Conservation (phyloP, 345 rosid species). For the Anastatica hierochuntica region DNA sequence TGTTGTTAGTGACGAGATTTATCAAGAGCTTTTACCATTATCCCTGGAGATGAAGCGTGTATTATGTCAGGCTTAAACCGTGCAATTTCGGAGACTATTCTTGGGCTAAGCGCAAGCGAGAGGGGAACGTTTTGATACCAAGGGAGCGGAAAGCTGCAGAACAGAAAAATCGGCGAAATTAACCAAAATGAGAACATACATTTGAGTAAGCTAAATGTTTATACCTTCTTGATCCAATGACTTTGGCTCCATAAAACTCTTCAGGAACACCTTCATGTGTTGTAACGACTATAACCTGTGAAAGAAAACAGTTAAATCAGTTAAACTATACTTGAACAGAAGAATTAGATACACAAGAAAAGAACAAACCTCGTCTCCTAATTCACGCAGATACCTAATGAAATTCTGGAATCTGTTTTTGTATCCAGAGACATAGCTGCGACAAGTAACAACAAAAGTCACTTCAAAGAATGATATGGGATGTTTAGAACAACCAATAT, state of each 20-base stretch:
- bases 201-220: background rate
- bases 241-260: slow-evolving; percentile 91
- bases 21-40: slow-evolving; percentile 47
- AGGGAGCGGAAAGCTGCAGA: slow-evolving; percentile 84
- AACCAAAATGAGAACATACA: background rate
- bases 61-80: slow-evolving; percentile 97
- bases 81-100: slow-evolving; percentile 94
- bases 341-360: background rate
- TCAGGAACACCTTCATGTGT: slow-evolving; percentile 97
- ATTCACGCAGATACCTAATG: slow-evolving; percentile 80
- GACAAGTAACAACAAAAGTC: slow-evolving; percentile 16
- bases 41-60: slow-evolving; percentile 96
- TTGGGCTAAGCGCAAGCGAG: slow-evolving; percentile 92
- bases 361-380: slow-evolving; percentile 86
- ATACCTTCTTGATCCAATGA: slow-evolving; percentile 89
- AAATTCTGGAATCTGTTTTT: slow-evolving; percentile 97
- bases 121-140: slow-evolving; percentile 94
- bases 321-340: background rate
- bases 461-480: too few relatives aligned
- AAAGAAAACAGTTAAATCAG: background rate
- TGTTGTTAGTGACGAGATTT: background rate
- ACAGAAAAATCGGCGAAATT: background rate
- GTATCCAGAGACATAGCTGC: slow-evolving; percentile 95
- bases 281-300: slow-evolving; percentile 89
- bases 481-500: too few relatives aligned